These are phyloP conservation scores for Microdochium bolleyi DNA, from an alignment of 2,329 filamentous ascomycete genomes.

Conservation along the genomic window DNA sequence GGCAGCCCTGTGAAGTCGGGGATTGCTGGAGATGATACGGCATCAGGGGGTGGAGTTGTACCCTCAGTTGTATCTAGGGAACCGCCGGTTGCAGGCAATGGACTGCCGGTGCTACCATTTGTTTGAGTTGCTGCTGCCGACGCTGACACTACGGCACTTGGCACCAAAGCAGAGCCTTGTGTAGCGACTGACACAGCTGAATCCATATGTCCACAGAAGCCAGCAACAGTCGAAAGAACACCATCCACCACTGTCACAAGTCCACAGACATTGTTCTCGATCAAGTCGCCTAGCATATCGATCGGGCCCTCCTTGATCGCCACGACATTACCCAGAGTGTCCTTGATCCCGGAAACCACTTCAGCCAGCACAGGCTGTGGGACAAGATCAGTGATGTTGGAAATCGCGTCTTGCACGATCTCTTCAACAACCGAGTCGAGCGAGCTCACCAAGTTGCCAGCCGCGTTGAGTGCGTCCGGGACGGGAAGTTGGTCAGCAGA, in stretches of 20 bases:
- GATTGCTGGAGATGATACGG: not conserved
- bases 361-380: constrained; percentile 7
- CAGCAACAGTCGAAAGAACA: constrained; percentile 13
- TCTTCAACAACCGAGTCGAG: constrained; percentile 10
- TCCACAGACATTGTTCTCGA: constrained; percentile 14
- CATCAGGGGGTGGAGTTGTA: not conserved
- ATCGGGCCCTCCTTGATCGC: constrained; percentile 9
- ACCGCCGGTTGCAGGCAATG: not conserved
- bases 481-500: constrained; percentile 7
- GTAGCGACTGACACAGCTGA: constrained; percentile 5
- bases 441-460: constrained; percentile 10
- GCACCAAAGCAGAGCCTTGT: constrained; percentile 2
- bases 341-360: constrained; percentile 7
- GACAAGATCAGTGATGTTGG: constrained; percentile 7
- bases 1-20: not conserved
- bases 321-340: constrained; percentile 11
- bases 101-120: not conserved
- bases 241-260: constrained; percentile 12
- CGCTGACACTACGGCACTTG: not conserved
- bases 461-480: constrained; percentile 9
- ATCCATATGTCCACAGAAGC: constrained; percentile 13
- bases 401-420: constrained; percentile 8
- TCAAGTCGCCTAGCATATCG: constrained; percentile 10
- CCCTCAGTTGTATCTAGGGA: not conserved
- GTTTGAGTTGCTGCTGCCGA: not conserved